Percentiles rank a stretch among this genome's conserved stretches.
Evolutionary conservation across 305 asterid genomes (phyloP).

Genomic region (Withania somnifera): DNA sequence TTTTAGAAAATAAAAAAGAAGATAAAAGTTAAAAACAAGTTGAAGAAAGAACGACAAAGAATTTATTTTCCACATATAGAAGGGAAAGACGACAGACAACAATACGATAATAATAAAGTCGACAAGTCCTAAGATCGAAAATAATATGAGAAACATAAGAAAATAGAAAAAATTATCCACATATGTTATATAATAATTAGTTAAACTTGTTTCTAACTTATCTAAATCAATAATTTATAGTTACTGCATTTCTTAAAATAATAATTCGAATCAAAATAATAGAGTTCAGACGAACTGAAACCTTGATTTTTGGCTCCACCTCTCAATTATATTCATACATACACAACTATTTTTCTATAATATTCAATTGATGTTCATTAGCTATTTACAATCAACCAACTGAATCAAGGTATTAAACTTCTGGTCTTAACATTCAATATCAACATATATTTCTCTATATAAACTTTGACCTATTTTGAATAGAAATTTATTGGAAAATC

Average conservation of each 20-base stretch:
- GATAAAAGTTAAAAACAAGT: background rate
- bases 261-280: too few relatives aligned
- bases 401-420: background rate
- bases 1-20: background rate
- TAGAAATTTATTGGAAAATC: background rate
- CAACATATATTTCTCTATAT: background rate
- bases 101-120: background rate
- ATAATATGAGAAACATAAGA: background rate
- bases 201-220: background rate
- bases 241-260: too few relatives aligned
- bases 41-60: background rate
- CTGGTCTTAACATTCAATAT: too few relatives aligned
- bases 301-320: background rate
- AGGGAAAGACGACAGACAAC: background rate
- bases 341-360: background rate
- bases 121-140: background rate
- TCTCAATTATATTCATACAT: background rate
- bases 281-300: too few relatives aligned
- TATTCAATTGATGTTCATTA: background rate
- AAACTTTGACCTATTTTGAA: background rate
- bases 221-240: too few relatives aligned
- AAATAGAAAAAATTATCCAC: background rate
- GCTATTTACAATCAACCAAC: background rate
- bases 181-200: background rate
- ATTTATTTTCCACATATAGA: background rate